phyloP scores from a whole-genome alignment of 2,329 filamentous ascomycete genomes.

The Aspergillus puulaauensis region DNA sequence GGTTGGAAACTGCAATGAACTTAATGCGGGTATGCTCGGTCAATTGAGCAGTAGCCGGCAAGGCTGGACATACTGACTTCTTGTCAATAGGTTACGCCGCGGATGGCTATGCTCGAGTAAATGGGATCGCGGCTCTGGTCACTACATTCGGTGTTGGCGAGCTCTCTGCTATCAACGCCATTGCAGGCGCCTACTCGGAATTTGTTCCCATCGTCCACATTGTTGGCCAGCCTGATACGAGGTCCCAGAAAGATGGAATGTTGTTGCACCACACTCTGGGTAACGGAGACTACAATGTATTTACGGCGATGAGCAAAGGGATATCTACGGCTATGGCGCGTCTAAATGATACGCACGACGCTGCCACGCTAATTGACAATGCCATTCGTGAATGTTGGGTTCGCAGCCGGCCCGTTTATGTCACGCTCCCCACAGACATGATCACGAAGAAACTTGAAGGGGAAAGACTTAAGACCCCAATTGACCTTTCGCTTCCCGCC shows the following conservation, averaged over 20 bases:
- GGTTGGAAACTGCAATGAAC: conserved; percentile 63
- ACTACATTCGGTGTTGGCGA: conserved; percentile 74
- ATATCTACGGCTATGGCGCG: conserved; percentile 72
- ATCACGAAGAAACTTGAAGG: conserved; percentile 74
- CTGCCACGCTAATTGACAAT: conserved; percentile 74
- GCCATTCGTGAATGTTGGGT: conserved; percentile 73
- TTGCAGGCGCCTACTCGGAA: conserved; percentile 74
- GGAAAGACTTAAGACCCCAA: conserved; percentile 65
- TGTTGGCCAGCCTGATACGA: conserved; percentile 54
- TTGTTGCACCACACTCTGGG: conserved; percentile 68
- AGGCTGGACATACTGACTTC: not conserved
- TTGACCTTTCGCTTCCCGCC: conserved; percentile 63
- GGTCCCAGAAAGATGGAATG: conserved; percentile 47
- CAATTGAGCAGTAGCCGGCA: not conserved
- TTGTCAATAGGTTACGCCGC: conserved; percentile 63
- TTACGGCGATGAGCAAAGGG: conserved; percentile 71
- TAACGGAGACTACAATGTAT: conserved; percentile 80
- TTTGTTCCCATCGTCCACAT: conserved; percentile 67
- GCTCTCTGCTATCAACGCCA: conserved; percentile 68
- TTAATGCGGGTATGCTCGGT: conserved; percentile 52
- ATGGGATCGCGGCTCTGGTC: conserved; percentile 67
- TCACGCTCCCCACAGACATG: conserved; percentile 80
- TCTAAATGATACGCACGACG: conserved; percentile 68
- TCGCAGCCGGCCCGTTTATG: conserved; percentile 75
- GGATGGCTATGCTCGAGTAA: conserved; percentile 75